Evolutionary conservation across 2,329 filamentous ascomycete genomes (phyloP), one percentile per base, ranked within the genome.

Genomic region (Trichoderma breve): DNA sequence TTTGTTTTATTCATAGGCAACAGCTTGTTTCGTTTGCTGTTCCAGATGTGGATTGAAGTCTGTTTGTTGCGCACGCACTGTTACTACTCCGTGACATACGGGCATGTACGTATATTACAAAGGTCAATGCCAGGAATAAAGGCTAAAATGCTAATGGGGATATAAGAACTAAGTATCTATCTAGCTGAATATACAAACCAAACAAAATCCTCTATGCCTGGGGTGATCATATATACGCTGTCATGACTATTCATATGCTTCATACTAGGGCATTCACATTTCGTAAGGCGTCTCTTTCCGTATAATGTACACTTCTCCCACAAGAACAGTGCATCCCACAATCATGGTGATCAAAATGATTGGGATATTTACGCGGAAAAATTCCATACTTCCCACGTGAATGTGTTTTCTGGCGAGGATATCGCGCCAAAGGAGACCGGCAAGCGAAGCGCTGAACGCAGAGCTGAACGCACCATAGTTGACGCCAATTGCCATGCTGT

Each of bases 381-480:
- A 93, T 28, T 93, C 91, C 3, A 89, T 81, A 0, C 86, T 84
- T 3, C 84, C 81, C 0, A 94, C 90, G 43, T 83, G 84, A 71
- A 94, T 93, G 74, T 92, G 87, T 77, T 93, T 93, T 32, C 90
- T 83, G 0, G 79, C 81, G 1, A 93, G 83, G 21, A 94, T 93
- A 73, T 93, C 90, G 3, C 90, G 85, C 92, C 92, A 94, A 0
- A 93, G 81, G 9, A 94, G 83, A 1, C 91, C 92, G 1, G 92
- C 92, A 1, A 93, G 80, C 0, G 91, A 92, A 0, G 91, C 91
- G 74, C 90, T 92, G 75, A 94, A 92, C 0, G 90, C 90, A 0
- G 89, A 88, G 77, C 90, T 92, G 77, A 93, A 93, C 0, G 91
- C 92, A 4, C 91, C 91, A 72, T 90, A 93, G 78, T 94, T 93